Evolutionary conservation across 2,329 filamentous ascomycete genomes (phyloP).

Genomic region (Aspergillus ustus): DNA sequence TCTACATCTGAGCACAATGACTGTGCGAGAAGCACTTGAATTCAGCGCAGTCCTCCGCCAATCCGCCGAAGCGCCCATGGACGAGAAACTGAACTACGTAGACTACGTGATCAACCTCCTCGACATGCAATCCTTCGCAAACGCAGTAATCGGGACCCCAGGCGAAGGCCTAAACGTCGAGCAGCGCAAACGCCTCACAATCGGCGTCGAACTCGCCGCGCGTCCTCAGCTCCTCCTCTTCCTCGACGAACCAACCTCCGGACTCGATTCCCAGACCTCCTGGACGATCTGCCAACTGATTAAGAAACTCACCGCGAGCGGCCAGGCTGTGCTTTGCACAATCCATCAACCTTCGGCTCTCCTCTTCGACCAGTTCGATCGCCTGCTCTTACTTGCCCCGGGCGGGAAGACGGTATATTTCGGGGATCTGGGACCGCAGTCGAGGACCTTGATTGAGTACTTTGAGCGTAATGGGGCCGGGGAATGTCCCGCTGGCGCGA

Average conservation of each 20-base stretch:
- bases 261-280: conserved; percentile 86
- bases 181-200: conserved; percentile 75
- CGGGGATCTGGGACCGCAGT: conserved; percentile 65
- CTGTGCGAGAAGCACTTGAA: conserved; percentile 81
- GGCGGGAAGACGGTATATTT: conserved; percentile 71
- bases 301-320: conserved; percentile 81
- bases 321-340: conserved; percentile 87
- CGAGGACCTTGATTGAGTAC: conserved; percentile 60
- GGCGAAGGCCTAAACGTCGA: conserved; percentile 72
- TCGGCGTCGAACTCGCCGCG: conserved; percentile 89
- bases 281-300: conserved; percentile 86
- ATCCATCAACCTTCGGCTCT: conserved; percentile 93
- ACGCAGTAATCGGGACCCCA: conserved; percentile 84
- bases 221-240: conserved; percentile 86
- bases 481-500: conserved; percentile 63
- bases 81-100: conserved; percentile 82
- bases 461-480: conserved; percentile 67
- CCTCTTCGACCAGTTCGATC: conserved; percentile 81
- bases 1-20: conserved; percentile 80
- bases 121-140: conserved; percentile 85
- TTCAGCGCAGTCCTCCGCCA: conserved; percentile 86
- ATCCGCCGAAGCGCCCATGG: conserved; percentile 64
- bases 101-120: conserved; percentile 85
- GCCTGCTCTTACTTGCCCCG: conserved; percentile 62
- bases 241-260: conserved; percentile 82